Conservation (phyloP, 2,329 filamentous ascomycete species). For the Aspergillus tanneri region DNA sequence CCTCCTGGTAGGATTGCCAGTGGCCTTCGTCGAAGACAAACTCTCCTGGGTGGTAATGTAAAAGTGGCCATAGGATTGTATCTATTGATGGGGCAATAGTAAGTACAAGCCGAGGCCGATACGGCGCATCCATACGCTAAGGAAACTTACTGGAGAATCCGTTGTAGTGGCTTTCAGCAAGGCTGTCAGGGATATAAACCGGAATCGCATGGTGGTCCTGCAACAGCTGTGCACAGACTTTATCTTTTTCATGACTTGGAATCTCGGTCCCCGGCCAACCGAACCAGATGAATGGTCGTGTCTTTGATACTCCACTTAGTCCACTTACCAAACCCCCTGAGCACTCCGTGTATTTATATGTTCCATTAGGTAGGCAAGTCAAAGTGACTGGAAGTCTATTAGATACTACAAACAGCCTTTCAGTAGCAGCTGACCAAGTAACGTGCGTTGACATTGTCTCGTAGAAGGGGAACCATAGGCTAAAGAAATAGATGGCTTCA, state of each 20-base stretch:
- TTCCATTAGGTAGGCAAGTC: conserved; percentile 79
- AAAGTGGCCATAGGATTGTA: conserved; percentile 92
- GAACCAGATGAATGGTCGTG: conserved; percentile 91
- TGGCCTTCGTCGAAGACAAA: conserved; percentile 88
- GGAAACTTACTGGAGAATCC: conserved; percentile 79
- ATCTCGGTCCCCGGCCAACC: conserved; percentile 91
- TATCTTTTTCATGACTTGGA: conserved; percentile 67
- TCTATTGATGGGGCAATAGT: conserved; percentile 51
- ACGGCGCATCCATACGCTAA: too few relatives aligned
- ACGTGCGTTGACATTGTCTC: conserved; percentile 24
- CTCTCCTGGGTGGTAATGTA: conserved; percentile 94
- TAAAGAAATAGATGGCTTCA: too few relatives aligned
- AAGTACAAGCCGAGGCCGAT: neutral
- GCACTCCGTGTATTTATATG: conserved; percentile 82
- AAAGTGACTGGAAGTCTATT: conserved; percentile 92
- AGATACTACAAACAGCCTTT: conserved; percentile 73
- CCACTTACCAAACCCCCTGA: conserved; percentile 90
- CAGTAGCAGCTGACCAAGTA: too few relatives aligned
- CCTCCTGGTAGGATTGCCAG: conserved; percentile 84
- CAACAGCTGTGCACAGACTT: conserved; percentile 69
- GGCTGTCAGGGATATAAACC: conserved; percentile 81
- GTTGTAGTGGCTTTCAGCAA: conserved; percentile 92
- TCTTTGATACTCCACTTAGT: conserved; percentile 81
- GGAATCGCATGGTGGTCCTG: conserved; percentile 79
- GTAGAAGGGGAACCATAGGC: too few relatives aligned